phyloP scores from a whole-genome alignment of 805 yeast genomes.

The Nakazawaea ernobii region DNA sequence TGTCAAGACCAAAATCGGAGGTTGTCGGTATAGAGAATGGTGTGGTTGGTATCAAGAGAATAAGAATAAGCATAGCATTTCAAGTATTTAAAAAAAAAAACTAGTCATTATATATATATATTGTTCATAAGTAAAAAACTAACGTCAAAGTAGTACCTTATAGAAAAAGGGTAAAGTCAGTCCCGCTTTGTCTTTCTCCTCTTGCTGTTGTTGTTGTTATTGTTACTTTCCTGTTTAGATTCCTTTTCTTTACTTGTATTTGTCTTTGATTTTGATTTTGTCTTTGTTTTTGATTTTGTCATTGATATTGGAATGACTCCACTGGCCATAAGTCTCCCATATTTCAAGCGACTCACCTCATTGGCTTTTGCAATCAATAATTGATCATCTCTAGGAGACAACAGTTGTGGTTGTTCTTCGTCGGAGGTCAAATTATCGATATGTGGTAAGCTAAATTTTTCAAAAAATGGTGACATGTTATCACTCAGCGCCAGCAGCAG shows the following conservation, averaged over 20 bases:
- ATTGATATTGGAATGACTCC: slow-evolving; percentile 13
- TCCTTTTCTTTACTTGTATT: too few relatives aligned
- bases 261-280: too few relatives aligned
- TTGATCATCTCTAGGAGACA: slow-evolving; percentile 7
- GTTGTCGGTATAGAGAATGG: slow-evolving; percentile 7
- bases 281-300: neutral
- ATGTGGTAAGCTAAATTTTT: slow-evolving; percentile 2
- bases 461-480: neutral
- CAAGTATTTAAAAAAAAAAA: neutral
- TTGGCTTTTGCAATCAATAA: neutral
- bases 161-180: neutral
- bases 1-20: slow-evolving; percentile 1
- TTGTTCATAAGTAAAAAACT: neutral
- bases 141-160: too few relatives aligned
- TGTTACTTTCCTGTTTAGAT: too few relatives aligned
- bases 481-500: neutral
- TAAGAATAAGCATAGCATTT: neutral
- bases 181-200: neutral
- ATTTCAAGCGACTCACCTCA: slow-evolving; percentile 14
- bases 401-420: neutral
- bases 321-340: slow-evolving; percentile 18
- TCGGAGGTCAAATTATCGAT: neutral
- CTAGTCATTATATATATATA: neutral
- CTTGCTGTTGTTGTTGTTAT: too few relatives aligned
- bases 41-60: slow-evolving; percentile 11